These are phyloP conservation scores for Backusella tuberculispora DNA, from an alignment of 192 early-diverging fungal species.

Conservation along the genomic window DNA sequence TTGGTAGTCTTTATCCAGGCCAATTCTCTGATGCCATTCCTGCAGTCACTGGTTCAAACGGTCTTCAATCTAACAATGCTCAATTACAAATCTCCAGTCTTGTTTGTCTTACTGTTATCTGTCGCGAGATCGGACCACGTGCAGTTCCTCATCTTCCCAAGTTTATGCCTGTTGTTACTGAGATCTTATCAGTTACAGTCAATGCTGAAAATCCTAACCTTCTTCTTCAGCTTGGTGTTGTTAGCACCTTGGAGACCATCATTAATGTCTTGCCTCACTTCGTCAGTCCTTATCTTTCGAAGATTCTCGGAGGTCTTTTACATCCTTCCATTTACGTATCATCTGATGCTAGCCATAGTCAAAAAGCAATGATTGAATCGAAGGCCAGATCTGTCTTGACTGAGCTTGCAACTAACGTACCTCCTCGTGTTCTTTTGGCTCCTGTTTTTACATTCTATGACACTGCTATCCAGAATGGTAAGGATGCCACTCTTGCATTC, in stretches of 20 bases:
- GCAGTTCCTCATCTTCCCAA: conserved; percentile 80
- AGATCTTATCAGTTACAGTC: conserved; percentile 50
- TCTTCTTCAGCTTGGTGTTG: conserved; percentile 55
- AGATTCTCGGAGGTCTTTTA: conserved; percentile 60
- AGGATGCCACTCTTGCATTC: conserved; percentile 63
- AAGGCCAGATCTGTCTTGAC: conserved; percentile 49
- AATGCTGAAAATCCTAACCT: conserved; percentile 50
- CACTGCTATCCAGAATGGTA: conserved; percentile 52
- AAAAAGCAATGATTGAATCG: conserved; percentile 44
- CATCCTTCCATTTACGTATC: conserved; percentile 52
- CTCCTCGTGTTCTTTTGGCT: conserved; percentile 66
- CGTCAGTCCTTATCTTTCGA: conserved; percentile 69
- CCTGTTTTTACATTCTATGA: conserved; percentile 59
- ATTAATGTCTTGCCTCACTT: conserved; percentile 74
- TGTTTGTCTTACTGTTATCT: conserved; percentile 61
- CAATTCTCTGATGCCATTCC: conserved; percentile 65
- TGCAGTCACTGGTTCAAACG: conserved; percentile 47
- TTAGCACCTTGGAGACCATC: conserved; percentile 60
- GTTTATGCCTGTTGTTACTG: conserved; percentile 79
- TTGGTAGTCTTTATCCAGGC: conserved; percentile 63
- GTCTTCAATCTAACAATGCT: conserved; percentile 49
- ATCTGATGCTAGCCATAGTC: conserved; percentile 40
- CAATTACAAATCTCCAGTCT: conserved; percentile 57
- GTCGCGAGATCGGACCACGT: conserved; percentile 73
- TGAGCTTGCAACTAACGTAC: conserved; percentile 60